Base-by-base conservation (phyloP, 345 rosid species). In the Citrus medica region DNA sequence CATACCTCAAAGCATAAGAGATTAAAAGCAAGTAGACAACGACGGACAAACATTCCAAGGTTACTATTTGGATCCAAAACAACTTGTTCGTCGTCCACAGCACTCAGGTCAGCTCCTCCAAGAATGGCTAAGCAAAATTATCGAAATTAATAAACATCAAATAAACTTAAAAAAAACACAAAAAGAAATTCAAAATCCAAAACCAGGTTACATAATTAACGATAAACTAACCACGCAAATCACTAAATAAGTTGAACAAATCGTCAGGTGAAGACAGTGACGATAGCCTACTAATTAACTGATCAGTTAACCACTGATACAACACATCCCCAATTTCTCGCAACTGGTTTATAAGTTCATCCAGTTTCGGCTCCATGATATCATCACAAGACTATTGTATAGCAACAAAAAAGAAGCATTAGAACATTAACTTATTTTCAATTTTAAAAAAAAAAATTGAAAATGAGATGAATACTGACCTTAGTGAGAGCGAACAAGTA, bases 1-100 rank as follows among this genome's bases (percentile, higher is more conserved):
- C 76, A 74, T 86, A 96, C 99, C 97, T 94, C 99, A 67, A 94
- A 96, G 3, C 92, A 87, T 60, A 96, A 82, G 46, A 88, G 75
- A 79, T 92, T 94, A 81, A 94, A 94, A 73, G 98, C 89, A 79
- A 94, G 91, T 67, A 94, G 71, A 83, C 98, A 92, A 27, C 93
- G 99, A 19, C 98, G 97, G 59, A 94, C 87, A 87, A 91, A 96
- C 89, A 92, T 83, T 78, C 98, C 99, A 79, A 96, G 84, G 76
- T 77, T 88, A 84, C 98, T 91, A 73, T 80, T 96, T 5, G 95
- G 93, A 69, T 96, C 99, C 91, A 96, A 86, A 75, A 90, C 82
- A 77, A 89, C 88, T 82, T 94, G 98, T 69, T 87, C 97, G 74
- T 91, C 98, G 66, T 92, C 97, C 66, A 89, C 78, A 33, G 80